Evolutionary conservation across 2,329 filamentous ascomycete genomes (phyloP).

Genomic region (Fusarium secorum): DNA sequence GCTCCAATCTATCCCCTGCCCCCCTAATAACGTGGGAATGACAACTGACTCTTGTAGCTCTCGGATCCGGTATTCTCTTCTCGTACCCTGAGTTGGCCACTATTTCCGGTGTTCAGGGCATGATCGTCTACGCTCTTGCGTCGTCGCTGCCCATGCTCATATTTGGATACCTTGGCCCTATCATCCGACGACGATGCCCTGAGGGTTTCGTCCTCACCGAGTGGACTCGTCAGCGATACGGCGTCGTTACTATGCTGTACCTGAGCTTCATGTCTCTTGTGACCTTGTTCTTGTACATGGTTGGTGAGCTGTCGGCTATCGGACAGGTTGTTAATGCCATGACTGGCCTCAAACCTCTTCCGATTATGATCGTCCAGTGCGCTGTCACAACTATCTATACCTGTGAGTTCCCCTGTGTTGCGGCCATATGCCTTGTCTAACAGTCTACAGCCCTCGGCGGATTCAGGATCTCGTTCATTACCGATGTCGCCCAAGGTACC

Average conservation of each 20-base stretch:
- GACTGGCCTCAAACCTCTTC: slow-evolving; percentile 77
- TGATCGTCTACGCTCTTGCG: slow-evolving; percentile 77
- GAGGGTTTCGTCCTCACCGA: slow-evolving; percentile 86
- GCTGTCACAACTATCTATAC: slow-evolving; percentile 84
- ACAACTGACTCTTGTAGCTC: slow-evolving; percentile 66
- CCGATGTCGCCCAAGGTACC: slow-evolving; percentile 80
- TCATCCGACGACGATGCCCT: slow-evolving; percentile 81
- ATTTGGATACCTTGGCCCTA: slow-evolving; percentile 77
- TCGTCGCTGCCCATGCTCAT: slow-evolving; percentile 76
- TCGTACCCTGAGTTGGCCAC: slow-evolving; percentile 83
- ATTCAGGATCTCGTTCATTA: slow-evolving; percentile 84
- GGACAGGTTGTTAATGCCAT: slow-evolving; percentile 79
- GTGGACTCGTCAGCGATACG: slow-evolving; percentile 83
- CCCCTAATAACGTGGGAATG: slow-evolving; percentile 21
- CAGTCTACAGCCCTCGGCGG: slow-evolving; percentile 72
- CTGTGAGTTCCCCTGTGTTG: slow-evolving; percentile 56
- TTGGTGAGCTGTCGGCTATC: slow-evolving; percentile 81
- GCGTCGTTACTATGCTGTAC: slow-evolving; percentile 72
- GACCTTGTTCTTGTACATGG: slow-evolving; percentile 87
- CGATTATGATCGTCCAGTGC: slow-evolving; percentile 80
- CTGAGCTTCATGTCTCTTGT: slow-evolving; percentile 80
- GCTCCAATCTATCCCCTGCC: slow-evolving; percentile 61
- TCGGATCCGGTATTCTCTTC: slow-evolving; percentile 85
- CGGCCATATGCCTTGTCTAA: neutral
- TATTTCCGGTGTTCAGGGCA: slow-evolving; percentile 79